These are phyloP conservation scores for Hanseniaspora vineae DNA, from an alignment of 805 yeast species.

Conservation along the genomic window DNA sequence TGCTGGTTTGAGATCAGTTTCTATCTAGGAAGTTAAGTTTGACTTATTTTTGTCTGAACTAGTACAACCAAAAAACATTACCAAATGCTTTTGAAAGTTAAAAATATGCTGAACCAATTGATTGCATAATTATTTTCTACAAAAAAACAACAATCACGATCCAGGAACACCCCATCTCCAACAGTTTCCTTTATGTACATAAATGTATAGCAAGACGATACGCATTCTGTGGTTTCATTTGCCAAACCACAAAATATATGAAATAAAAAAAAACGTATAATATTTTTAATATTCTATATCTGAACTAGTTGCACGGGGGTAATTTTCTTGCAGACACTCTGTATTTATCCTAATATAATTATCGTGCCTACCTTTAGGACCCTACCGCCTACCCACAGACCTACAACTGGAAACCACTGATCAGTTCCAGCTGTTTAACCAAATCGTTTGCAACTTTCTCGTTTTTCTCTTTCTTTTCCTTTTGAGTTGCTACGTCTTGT, in stretches of 20 bases:
- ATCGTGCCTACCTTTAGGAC: too few species aligned
- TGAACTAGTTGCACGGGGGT: too few species aligned
- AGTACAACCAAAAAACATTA: too few species aligned
- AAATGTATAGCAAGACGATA: background rate
- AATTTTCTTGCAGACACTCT: too few species aligned
- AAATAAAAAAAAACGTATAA: background rate
- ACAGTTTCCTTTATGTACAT: background rate
- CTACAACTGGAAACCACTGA: conserved; percentile 21
- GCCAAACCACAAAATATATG: too few species aligned
- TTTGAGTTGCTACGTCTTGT: conserved; percentile 19
- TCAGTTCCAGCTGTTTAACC: conserved; percentile 21
- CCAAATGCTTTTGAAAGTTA: too few species aligned
- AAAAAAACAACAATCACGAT: background rate
- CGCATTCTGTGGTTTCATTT: too few species aligned
- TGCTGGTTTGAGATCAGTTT: conserved; percentile 64
- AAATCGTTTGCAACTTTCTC: conserved; percentile 19
- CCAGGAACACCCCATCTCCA: too few species aligned
- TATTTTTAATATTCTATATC: background rate
- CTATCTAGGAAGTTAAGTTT: conserved; percentile 32
- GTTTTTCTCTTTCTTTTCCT: conserved; percentile 11
- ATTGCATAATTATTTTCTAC: background rate
- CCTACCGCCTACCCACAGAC: too few species aligned
- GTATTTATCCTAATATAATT: too few species aligned
- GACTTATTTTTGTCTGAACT: too few species aligned
- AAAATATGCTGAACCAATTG: too few species aligned